phyloP scores from a whole-genome alignment of 2,329 filamentous ascomycete genomes.

The Alternaria burnsii region DNA sequence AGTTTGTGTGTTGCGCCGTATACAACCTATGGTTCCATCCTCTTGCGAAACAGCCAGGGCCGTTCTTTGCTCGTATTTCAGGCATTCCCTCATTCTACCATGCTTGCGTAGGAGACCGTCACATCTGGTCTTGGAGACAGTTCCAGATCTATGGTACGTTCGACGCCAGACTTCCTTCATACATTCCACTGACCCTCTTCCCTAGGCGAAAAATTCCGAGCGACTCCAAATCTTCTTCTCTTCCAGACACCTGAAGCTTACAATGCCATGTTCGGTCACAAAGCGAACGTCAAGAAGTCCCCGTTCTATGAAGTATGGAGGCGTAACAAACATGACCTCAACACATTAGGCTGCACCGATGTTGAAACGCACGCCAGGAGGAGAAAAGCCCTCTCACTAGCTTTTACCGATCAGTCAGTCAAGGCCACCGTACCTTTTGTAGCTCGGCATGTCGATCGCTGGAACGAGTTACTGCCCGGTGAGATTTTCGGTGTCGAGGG shows the following conservation, averaged over 20 bases:
- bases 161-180: neutral
- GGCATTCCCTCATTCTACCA: conserved; percentile 21
- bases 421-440: conserved; percentile 21
- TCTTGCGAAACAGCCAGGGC: conserved; percentile 15
- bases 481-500: conserved; percentile 4
- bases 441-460: conserved; percentile 23
- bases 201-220: conserved; percentile 17
- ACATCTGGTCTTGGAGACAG: conserved; percentile 25
- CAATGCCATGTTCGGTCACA: conserved; percentile 51
- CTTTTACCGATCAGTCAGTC: conserved; percentile 26
- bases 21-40: conserved; percentile 21
- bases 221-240: conserved; percentile 58
- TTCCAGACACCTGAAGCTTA: conserved; percentile 69
- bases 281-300: conserved; percentile 19
- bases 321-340: conserved; percentile 18
- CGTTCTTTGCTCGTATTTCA: conserved; percentile 14
- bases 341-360: conserved; percentile 18
- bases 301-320: conserved; percentile 24
- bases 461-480: conserved; percentile 15
- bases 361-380: conserved; percentile 20
- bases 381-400: conserved; percentile 22
- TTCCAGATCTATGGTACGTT: conserved; percentile 14
- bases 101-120: conserved; percentile 20
- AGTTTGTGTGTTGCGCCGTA: conserved; percentile 5
- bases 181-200: neutral